Base-by-base conservation (phyloP, 2,329 filamentous ascomycete species). In the Aschersonia sp. region DNA sequence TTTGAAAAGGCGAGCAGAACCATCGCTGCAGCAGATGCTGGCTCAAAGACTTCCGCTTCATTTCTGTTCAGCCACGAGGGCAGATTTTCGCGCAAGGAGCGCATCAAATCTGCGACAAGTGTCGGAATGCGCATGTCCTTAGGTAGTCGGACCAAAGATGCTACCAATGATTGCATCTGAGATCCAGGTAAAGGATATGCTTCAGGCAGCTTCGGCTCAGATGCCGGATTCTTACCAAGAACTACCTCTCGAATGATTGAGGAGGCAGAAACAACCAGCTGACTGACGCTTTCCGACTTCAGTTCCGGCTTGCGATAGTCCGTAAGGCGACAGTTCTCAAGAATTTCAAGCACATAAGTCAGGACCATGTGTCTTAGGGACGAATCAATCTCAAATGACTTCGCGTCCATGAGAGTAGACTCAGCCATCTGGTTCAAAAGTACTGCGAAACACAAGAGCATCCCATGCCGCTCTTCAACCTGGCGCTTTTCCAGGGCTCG, bases 401-500 rank as follows among this genome's bases (percentile, higher is more conserved):
- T 28, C 42, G 40, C 5, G 40, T 48, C 10, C 28, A 50, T 28
- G 4, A 46, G 48, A 4, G 59, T 44, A 28, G 70, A 50, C 3
- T 54, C 56, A 0, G 72, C 68, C 9, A 76, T 55, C 5, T 61
- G 60, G 46, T 80, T 71, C 4, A 82, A 56, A 0, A 84, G 64
- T 4, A 75, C 70, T 2, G 82, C 75, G n/a, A 84, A 64, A 31
- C 75, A 74, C 5, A 84, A 61, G 1, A 85, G 57, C 4, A 86
- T 62, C 0, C 84, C 84, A 56, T 89, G 84, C 2, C 79, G 70
- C 56, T 85, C 80, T 56, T 86, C 82, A 2, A 82, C 74, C 55
- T 87, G 79, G 32, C 81, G 70, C 30, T 56, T 56, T 41, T 59
- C 58, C 4, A 84, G 66, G 1, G 56, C 55, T 40, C 61, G 57